Conservation (phyloP, 768 basidiomycete genomes). For the Leucocoprinus birnbaumii region DNA sequence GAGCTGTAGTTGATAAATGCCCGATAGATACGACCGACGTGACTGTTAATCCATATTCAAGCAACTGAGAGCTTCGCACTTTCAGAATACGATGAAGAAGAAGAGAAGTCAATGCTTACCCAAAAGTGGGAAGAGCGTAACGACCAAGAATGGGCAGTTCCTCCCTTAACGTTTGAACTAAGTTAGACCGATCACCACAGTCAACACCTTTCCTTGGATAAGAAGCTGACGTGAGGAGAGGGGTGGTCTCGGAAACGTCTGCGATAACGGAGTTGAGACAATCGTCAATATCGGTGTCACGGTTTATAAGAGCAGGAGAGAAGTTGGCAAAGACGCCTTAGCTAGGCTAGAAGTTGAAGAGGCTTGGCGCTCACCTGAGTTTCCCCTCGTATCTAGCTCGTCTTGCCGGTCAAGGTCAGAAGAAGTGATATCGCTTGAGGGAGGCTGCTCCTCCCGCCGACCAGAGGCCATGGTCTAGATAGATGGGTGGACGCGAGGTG, state of each 20-base stretch:
- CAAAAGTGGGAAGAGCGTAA: constrained; percentile 72
- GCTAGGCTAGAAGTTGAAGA: too few species aligned
- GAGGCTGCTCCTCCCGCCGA: too few species aligned
- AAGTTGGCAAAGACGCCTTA: too few species aligned
- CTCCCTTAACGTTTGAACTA: constrained; percentile 41
- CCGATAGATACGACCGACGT: constrained; percentile 86
- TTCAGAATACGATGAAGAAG: not conserved
- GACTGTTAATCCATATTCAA: constrained; percentile 88
- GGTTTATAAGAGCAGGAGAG: too few species aligned
- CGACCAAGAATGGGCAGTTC: constrained; percentile 55
- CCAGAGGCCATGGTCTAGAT: too few species aligned
- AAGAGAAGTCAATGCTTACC: constrained; percentile 34
- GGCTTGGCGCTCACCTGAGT: too few species aligned
- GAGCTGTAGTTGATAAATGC: constrained; percentile 84
- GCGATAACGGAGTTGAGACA: too few species aligned
- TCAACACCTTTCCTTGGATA: not conserved
- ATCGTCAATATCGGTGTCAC: too few species aligned
- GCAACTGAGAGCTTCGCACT: constrained; percentile 58
- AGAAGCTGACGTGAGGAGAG: not conserved
- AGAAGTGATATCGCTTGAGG: too few species aligned
- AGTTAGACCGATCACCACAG: not conserved
- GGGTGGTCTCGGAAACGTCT: not conserved
- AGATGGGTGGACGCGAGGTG: too few species aligned
- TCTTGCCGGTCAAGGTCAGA: too few species aligned
- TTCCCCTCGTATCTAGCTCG: too few species aligned